Base-by-base conservation (phyloP, 2,329 filamentous ascomycete species). In the Paracorniculantispora psalliotae region DNA sequence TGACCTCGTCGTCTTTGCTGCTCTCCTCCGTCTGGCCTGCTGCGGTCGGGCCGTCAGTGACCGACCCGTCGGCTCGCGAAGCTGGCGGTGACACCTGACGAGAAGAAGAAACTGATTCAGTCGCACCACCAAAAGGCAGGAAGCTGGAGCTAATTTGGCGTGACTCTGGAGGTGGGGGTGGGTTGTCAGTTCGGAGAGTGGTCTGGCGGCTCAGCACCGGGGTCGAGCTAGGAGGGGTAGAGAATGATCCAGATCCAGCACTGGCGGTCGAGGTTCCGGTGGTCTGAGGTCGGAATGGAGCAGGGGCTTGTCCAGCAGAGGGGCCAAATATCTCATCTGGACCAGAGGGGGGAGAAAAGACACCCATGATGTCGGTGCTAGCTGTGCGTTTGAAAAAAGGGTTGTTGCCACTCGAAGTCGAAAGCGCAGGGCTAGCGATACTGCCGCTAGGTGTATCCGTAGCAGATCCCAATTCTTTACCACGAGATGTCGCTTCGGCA, bases 311-410 rank as follows among this genome's bases (percentile, higher is more conserved):
- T 21, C 44, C 76, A 56, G 69, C 72, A 9, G 74, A 75, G 58
- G 87, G 86, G 2, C 91, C 91, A 72, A 96, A 96, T 47, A 96
- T 86, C 67, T 89, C 92, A 72, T 83, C 86, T 63, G 90, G 87
- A 51, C 80, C 78, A 50, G 77, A 75, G 13, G 80, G 76, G 12
- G 80, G 75, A 30, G 76, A 70, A 61, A 84, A 85, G 15, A 80
- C 75, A 43, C 79, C 77, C 74, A 82, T 80, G 60, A 85, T 80
- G 63, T 86, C 81, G 41, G 83, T 79, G 72, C 85, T 87, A 59
- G 79, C 81, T 49, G 84, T 83, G 48, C 85, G 79, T 68, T 91
- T 87, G 78, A 97, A 97, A 79, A 99, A 99, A 0, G 94, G 94
- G 71, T 99, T 99, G 68, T 92, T 97, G 66, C 83, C 90, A 71